Base-by-base conservation (phyloP, 495 filamentous ascomycete species). In the Neurospora sp. region DNA sequence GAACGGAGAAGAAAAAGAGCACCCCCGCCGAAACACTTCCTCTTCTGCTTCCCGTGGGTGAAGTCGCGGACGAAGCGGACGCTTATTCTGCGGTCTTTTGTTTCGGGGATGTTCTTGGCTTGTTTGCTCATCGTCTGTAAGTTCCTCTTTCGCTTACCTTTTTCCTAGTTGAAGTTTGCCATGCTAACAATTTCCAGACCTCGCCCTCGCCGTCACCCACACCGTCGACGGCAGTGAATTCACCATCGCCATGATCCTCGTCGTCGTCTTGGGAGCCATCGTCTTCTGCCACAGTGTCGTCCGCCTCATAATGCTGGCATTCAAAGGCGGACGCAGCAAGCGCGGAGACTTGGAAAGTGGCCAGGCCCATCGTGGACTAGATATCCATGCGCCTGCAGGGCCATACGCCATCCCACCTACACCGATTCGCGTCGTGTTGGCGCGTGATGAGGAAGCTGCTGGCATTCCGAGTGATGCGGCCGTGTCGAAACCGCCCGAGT, bases 241-340 rank as follows among this genome's bases (percentile, higher is more conserved):
- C 75, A 91, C 93, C 71, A 87, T 94, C 68, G 82, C 94, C 68
- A 86, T 95, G 72, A 90, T 96, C 70, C 84, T 96, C 68, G 85
- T 93, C 77, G 90, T 94, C 75, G 75, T 95, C 69, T 80, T 90
- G 48, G 85, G 89, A 71, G 90, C 90, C 5, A 89, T 96, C 76
- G 86, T 94, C 80, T 94, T 95, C 83, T 91, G 88, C 75, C 91
- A 97, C 83, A 87, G 89, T 37, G 81, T 94, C 9, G 88, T 93
- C 71, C 88, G 91, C 14, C 86, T 95, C 27, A 91, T 88, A 81
- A 88, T 94, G 84, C 79, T 89, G 42, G 78, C 87, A 39, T 78
- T 87, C 70, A 85, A 79, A 71, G 76, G 75, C 22, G 77, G 81
- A 40, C 78, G 80, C 20, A 35, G 14, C 2, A 78, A 76, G 44